Base-by-base conservation (phyloP, 2,329 filamentous ascomycete species). In the Ceratocystiopsis brevicomis region DNA sequence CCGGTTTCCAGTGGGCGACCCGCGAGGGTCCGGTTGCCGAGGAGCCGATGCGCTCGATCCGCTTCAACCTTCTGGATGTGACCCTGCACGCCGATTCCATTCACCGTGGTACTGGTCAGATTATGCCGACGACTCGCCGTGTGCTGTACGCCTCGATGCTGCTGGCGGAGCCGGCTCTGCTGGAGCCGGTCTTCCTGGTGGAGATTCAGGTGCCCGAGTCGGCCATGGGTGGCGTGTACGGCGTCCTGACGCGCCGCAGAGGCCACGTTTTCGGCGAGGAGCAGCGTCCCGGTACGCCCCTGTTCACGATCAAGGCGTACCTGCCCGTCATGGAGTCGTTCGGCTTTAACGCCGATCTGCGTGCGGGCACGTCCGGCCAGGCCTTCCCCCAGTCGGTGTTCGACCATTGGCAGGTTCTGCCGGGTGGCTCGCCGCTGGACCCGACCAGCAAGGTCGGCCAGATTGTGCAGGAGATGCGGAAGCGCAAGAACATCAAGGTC, bases 221-320 rank as follows among this genome's bases (percentile, higher is more conserved):
- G 61, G 88, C 90, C 63, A 96, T 98, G 90, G 90, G 90, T 76
- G 90, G 90, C 77, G 93, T 98, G 68, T 98, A 98, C 71, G 83
- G 87, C 81, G 87, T 95, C 62, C 83, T 98, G 58, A 95, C 87
- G 68, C 82, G 87, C 61, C 76, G 87, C 67, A 81, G 90, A 82
- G 90, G 90, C 76, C 88, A 96, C 78, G 90, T 98, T 69, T 95
- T 96, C 78, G 73, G 73, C 64, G 90, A 98, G 74, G 83, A 92
- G 74, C 90, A 98, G 76, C 85, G 90, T 61, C 83, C 88, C 51
- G 90, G 90, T 69, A 98, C 90, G 64, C 90, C 90, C 68, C 82
- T 98, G 50, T 98, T 96, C 83, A 96, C 84, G 68, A 83, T 98
- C 76, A 61, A 61, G 58, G 59, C 58, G 34, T 61, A 60, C 54